These are phyloP conservation scores for Candida anutae DNA, from an alignment of 1,139 yeast species.

Conservation along the genomic window DNA sequence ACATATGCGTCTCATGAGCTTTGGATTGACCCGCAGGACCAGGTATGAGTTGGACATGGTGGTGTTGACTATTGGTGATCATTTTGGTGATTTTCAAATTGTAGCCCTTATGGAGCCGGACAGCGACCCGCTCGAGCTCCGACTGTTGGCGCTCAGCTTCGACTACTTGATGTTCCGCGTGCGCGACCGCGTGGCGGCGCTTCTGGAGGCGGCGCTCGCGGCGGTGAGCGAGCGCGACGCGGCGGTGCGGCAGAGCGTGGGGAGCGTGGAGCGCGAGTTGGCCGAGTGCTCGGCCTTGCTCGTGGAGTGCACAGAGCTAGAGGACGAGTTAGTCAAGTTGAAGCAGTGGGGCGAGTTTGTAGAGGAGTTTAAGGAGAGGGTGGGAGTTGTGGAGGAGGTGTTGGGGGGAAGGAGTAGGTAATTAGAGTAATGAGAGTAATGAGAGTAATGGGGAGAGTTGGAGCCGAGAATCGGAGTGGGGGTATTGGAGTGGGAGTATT, in stretches of 20 bases:
- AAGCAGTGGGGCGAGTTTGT: slow-evolving; percentile 54
- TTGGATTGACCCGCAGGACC: slow-evolving; percentile 46
- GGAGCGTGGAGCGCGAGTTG: slow-evolving; percentile 35
- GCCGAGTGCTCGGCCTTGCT: slow-evolving; percentile 34
- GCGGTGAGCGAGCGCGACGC: slow-evolving; percentile 10
- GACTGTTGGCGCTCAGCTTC: slow-evolving; percentile 48
- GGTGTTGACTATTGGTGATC: slow-evolving; percentile 1
- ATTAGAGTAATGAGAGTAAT: too few relatives aligned
- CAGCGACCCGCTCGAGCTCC: slow-evolving; percentile 54
- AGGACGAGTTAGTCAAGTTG: slow-evolving; percentile 56
- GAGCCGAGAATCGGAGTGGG: too few relatives aligned
- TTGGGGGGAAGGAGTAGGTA: not conserved
- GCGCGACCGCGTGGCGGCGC: slow-evolving; percentile 40
- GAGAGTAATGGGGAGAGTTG: too few relatives aligned
- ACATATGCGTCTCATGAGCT: slow-evolving; percentile 58
- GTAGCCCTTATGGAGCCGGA: too few relatives aligned
- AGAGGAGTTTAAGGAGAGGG: slow-evolving; percentile 26
- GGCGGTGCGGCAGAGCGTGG: slow-evolving; percentile 19
- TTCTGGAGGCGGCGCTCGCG: slow-evolving; percentile 28
- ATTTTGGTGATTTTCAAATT: too few relatives aligned
- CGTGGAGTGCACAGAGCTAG: slow-evolving; percentile 46
- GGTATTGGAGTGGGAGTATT: too few relatives aligned
- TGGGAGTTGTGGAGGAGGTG: slow-evolving; percentile 16
- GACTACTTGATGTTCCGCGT: slow-evolving; percentile 60
- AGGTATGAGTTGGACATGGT: slow-evolving; percentile 27